Evolutionary conservation across 208 protist genomes (phyloP), one percentile per base, ranked within the genome.

Genomic region (Lotmaria passim): DNA sequence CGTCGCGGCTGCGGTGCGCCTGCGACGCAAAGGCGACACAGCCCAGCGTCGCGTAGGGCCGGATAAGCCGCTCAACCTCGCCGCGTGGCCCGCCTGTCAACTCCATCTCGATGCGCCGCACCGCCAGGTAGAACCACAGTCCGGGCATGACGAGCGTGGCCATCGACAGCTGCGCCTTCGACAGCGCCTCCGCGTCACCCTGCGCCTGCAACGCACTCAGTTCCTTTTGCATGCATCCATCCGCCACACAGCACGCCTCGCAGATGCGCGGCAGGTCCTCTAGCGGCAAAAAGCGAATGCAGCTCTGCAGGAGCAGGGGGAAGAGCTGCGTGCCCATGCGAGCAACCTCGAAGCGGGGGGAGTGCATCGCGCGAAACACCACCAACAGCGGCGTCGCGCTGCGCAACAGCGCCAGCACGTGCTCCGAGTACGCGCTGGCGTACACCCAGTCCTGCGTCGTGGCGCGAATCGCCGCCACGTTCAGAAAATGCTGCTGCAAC

Each of bases 251-350:
- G 52, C 63, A 86, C 66, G 55, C 56, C 41, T 52, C 75, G 73
- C 46, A 85, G 70, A 65, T 53, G 30, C 24, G 52, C 36, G 61
- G 65, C 64, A 72, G 50, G 30, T 59, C 55, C 5, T 19, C 46
- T 1, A 57, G 60, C 31, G 60, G 38, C 7, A 63, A 62, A 56
- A 83, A 91, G 44, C 87, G 84, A 55, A 88, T 51, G 75, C 73
- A 80, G 34, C 82, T 73, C 75, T 95, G 90, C 68, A 88, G 71
- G 34, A 91, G 62, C 30, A 91, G 73, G 17, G 90, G 87, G 62
- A 92, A 57, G 57, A 93, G 53, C 72, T 95, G 87, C 55, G 64
- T 55, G 2, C 78, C 83, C 83, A 95, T 91, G 11, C 90, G 75
- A 10, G 80, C 34, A 44, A 92, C 71, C 73, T 95, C 90, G 70